phyloP scores from a whole-genome alignment of 257 asterid species.

The Capsicum baccatum region DNA sequence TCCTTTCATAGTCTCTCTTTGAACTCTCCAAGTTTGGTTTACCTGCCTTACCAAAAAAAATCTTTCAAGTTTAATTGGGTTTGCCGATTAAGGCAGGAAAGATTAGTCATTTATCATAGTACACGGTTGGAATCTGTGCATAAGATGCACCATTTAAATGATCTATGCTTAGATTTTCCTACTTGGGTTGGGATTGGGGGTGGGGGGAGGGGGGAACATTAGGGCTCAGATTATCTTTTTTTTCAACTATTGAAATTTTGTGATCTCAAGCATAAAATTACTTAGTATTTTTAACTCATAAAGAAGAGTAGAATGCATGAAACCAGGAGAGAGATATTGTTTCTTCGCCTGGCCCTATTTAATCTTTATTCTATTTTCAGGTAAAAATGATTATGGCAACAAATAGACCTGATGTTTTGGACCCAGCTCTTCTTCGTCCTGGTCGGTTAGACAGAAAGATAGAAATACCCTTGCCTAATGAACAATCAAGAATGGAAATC shows the following conservation, averaged over 20 bases:
- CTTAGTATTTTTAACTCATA: background rate
- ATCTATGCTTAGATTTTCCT: background rate
- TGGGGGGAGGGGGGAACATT: background rate
- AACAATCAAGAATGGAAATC: constrained; percentile 91
- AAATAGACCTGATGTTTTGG: constrained; percentile 92
- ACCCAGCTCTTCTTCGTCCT: constrained; percentile 97
- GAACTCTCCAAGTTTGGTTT: no score
- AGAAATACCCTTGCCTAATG: constrained; percentile 94
- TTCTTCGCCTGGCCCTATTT: background rate
- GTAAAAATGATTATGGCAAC: constrained; percentile 99
- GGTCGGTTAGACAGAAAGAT: constrained; percentile 96
- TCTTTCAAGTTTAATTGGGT: background rate
- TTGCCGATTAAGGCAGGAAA: background rate
- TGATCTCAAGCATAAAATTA: background rate
- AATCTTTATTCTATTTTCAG: constrained; percentile 47
- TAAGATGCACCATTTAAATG: background rate
- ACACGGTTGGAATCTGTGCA: background rate
- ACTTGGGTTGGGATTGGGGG: background rate
- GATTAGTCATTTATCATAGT: background rate
- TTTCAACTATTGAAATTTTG: background rate
- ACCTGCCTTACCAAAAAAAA: no score
- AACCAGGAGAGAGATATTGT: background rate
- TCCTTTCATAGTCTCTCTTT: background rate
- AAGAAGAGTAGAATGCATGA: background rate
- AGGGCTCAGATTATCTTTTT: background rate